These are phyloP conservation scores for Alternaria sp. DNA, from an alignment of 2,329 filamentous ascomycete genomes.

Conservation along the genomic window DNA sequence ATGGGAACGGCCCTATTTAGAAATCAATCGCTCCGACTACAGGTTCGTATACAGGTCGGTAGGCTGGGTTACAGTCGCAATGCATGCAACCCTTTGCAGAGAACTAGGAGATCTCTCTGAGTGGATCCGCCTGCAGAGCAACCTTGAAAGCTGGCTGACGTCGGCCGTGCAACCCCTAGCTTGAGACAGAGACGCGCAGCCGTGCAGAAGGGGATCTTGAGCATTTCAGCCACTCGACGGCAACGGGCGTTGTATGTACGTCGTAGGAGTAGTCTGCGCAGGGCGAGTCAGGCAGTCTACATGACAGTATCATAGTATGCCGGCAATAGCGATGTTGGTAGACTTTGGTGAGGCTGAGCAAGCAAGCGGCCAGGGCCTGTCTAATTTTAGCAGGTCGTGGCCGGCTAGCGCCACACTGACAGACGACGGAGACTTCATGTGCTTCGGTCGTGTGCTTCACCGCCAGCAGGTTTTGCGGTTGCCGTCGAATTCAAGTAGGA, in stretches of 20 bases:
- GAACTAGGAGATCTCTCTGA: slow-evolving; percentile 1
- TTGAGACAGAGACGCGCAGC: slow-evolving; percentile 1
- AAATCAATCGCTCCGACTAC: not conserved
- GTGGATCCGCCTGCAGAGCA: slow-evolving; percentile 9
- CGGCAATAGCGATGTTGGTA: slow-evolving; percentile 7
- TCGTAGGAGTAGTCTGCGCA: not conserved
- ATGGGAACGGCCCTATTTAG: not conserved
- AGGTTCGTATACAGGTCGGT: not conserved
- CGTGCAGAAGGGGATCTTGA: not conserved
- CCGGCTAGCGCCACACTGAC: slow-evolving; percentile 24
- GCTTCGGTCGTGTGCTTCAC: slow-evolving; percentile 16
- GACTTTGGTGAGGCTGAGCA: slow-evolving; percentile 36
- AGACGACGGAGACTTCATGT: slow-evolving; percentile 3
- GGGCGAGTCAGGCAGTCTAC: not conserved
- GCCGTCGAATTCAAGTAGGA: slow-evolving; percentile 1
- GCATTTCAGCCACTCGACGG: not conserved
- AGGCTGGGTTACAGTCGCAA: slow-evolving; percentile 2
- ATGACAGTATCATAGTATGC: not conserved
- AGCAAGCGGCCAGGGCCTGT: slow-evolving; percentile 22
- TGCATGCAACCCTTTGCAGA: slow-evolving; percentile 8
- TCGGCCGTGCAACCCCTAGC: slow-evolving; percentile 15
- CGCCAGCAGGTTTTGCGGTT: slow-evolving; percentile 8
- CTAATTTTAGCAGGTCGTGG: slow-evolving; percentile 30
- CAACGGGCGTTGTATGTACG: not conserved
- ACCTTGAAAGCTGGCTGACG: slow-evolving; percentile 16